phyloP scores from a whole-genome alignment of 352 stramenopile genomes.

The Globisporangium barbulae region DNA sequence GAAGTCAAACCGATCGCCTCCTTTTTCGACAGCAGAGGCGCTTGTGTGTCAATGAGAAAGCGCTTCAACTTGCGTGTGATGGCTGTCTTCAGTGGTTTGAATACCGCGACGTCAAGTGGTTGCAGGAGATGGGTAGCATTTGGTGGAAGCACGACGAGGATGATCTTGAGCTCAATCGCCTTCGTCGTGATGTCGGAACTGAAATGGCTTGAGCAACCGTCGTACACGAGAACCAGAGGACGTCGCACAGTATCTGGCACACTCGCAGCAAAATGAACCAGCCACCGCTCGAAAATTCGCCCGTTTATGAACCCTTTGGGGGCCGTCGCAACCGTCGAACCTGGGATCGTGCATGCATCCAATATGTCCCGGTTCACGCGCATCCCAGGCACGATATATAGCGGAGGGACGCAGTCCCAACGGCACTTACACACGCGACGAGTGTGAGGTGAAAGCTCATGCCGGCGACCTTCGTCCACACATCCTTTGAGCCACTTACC shows the following conservation, averaged over 20 bases:
- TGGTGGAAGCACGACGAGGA: constrained; percentile 2
- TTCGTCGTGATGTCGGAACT: neutral
- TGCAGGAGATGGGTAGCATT: constrained; percentile 16
- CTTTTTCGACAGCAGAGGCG: neutral
- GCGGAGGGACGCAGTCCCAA: neutral
- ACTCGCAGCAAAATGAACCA: neutral
- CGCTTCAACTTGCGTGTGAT: neutral
- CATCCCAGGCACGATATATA: neutral
- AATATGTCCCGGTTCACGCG: constrained; percentile 2
- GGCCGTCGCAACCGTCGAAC: neutral
- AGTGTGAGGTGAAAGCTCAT: constrained; percentile 9
- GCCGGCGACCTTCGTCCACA: neutral
- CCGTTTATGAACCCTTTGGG: constrained; percentile 10
- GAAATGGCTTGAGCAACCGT: constrained; percentile 4
- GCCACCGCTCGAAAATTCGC: constrained; percentile 2
- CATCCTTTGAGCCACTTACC: neutral
- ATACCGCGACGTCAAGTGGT: constrained; percentile 17
- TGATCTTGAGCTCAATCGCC: constrained; percentile 1
- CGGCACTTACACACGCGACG: neutral
- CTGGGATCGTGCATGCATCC: neutral
- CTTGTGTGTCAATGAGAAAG: neutral
- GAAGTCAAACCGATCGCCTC: neutral
- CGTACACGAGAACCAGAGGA: constrained; percentile 8
- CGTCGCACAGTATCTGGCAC: constrained; percentile 1
- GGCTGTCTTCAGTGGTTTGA: constrained; percentile 6